Percentiles rank a stretch among this genome's conserved stretches.
These are phyloP conservation scores for Silene vulgaris DNA, from an alignment of 179 eudicot genomes.

Conservation along the genomic window DNA sequence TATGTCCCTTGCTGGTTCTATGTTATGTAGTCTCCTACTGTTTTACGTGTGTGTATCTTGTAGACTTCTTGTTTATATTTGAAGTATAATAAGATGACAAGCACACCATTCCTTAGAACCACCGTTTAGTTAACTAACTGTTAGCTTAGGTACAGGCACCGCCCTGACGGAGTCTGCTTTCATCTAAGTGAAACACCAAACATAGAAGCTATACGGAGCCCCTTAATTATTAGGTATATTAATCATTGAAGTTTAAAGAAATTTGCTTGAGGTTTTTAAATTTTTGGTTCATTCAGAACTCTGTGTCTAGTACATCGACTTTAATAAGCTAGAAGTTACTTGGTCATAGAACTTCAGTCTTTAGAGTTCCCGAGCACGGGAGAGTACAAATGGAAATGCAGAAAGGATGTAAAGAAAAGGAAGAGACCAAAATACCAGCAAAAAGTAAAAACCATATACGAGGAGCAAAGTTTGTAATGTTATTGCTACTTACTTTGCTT, in stretches of 20 bases:
- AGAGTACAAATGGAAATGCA: no score
- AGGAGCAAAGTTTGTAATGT: no score
- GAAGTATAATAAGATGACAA: not conserved
- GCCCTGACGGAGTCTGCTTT: not conserved
- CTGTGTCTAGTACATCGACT: not conserved
- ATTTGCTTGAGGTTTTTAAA: not conserved
- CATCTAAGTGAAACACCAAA: not conserved
- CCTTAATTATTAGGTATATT: not conserved
- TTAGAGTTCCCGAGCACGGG: no score
- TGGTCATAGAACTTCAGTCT: not conserved
- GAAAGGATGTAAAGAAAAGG: no score
- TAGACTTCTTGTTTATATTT: not conserved
- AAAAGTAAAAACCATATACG: no score
- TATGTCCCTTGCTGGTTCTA: not conserved
- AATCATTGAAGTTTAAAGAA: not conserved
- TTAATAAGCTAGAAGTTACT: not conserved
- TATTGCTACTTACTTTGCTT: not conserved
- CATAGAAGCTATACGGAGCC: not conserved
- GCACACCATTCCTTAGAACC: not conserved
- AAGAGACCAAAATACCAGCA: no score
- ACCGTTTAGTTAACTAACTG: not conserved
- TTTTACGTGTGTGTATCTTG: not conserved
- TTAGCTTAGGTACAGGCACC: not conserved
- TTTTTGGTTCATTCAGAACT: not conserved
- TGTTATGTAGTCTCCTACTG: not conserved